Evolutionary conservation across 2,329 filamentous ascomycete genomes (phyloP).

Genomic region (Cladophialophora chaetospira): DNA sequence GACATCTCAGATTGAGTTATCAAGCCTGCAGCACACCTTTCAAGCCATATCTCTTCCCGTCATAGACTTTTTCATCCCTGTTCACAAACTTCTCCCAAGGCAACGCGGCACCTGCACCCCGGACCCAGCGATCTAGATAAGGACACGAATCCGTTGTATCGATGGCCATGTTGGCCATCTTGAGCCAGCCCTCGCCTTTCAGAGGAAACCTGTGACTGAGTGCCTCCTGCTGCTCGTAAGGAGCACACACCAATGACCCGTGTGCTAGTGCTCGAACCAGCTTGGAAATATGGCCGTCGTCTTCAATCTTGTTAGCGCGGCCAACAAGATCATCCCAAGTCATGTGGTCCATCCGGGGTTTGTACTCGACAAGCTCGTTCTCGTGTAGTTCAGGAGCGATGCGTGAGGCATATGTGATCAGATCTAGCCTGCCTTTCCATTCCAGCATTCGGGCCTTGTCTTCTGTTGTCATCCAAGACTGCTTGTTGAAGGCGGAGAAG

Average conservation of each 20-base stretch:
- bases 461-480: constrained; percentile 60
- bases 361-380: constrained; percentile 5
- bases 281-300: constrained; percentile 13
- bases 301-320: not conserved
- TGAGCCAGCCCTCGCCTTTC: not conserved
- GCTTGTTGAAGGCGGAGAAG: constrained; percentile 56
- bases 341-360: not conserved
- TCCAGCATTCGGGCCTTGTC: constrained; percentile 72
- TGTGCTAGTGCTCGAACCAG: constrained; percentile 8
- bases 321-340: not conserved
- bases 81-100: too few relatives aligned
- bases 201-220: constrained; percentile 1
- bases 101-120: constrained; percentile 1
- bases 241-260: not conserved
- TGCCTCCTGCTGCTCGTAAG: not conserved
- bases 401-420: constrained; percentile 65
- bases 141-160: not conserved
- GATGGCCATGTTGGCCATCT: constrained; percentile 12
- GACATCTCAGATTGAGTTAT: too few relatives aligned
- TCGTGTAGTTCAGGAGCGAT: constrained; percentile 4
- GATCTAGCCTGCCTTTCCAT: constrained; percentile 75
- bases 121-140: not conserved
- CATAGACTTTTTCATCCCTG: too few relatives aligned
- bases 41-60: too few relatives aligned
- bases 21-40: too few relatives aligned